Evolutionary conservation across 139 green algal genomes (phyloP), one percentile per base, ranked within the genome.

Genomic region (Axilococcus clingmanii): DNA sequence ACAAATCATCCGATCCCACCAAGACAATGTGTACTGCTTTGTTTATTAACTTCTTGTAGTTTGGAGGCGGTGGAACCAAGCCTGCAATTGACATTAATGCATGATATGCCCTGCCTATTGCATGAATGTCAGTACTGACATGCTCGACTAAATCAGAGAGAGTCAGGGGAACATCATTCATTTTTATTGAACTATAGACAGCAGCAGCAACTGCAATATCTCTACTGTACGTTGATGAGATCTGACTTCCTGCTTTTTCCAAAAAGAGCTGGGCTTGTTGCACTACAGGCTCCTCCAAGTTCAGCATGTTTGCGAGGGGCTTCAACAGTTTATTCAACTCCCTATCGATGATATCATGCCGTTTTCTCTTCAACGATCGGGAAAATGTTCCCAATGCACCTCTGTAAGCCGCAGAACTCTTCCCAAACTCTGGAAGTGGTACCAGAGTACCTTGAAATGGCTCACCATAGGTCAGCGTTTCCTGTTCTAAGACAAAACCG

Each of bases 141-240:
- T 30, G 0, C 14, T n/a, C 14, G 49, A 22, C 29, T n/a, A 57
- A 11, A 22, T 57, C 49, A 8, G 43, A 9, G 4, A 57, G n/a
- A 19, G 49, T 57, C 4, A 57, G 29, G 14, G 49, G 49, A 12
- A 57, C 14, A 9, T 31, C 5, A 44, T 48, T 57, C 25, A 28
- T 9, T 28, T 30, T 15, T 31, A 57, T 42, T 6, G 49, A 7
- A 33, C 31, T 57, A 22, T 57, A 57, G 4, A 42, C n/a, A 12
- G 49, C 35, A 16, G 49, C 22, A 19, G 28, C 35, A 8, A 42
- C 49, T 4, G 43, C 14, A 14, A 44, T 15, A 22, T 43, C 30
- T 17, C 49, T 33, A n/a, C 23, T 41, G 30, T 30, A 57, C 16
- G 36, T 23, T 15, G 30, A 29, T n/a, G 20, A 20, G 11, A 57